phyloP scores from a whole-genome alignment of 139 green algal genomes.

The Ettlia oleoabundans region DNA sequence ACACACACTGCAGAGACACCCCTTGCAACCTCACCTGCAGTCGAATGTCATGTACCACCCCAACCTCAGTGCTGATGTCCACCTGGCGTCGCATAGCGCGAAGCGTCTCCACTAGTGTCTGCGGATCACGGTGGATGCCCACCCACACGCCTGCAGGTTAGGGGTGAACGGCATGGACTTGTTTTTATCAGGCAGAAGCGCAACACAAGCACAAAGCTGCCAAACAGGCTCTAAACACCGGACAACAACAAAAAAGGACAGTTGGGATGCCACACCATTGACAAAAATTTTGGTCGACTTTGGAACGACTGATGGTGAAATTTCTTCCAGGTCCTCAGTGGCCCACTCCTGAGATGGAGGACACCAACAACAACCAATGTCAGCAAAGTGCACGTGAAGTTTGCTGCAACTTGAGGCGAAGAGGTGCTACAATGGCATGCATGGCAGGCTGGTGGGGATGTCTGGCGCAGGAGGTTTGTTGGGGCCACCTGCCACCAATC shows the following conservation, averaged over 20 bases:
- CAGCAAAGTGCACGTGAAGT: no score
- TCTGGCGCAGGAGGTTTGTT: no score
- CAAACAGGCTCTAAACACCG: not conserved
- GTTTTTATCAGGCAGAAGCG: no score
- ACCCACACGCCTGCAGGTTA: conserved; percentile 77
- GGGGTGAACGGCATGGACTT: no score
- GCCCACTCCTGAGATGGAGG: conserved; percentile 67
- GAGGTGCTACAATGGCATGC: no score
- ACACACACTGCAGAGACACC: no score
- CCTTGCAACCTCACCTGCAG: conserved; percentile 53
- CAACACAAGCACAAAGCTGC: not conserved
- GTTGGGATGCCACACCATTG: conserved; percentile 62
- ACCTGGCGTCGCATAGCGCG: conserved; percentile 75
- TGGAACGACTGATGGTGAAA: conserved; percentile 70
- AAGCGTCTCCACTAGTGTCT: conserved; percentile 79
- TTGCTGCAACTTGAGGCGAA: no score
- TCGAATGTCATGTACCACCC: conserved; percentile 87
- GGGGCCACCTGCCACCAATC: no score
- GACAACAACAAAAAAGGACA: not conserved
- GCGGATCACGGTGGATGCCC: conserved; percentile 80
- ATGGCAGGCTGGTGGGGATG: no score
- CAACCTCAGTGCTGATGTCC: conserved; percentile 80
- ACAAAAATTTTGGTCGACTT: conserved; percentile 86
- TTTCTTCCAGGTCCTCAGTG: conserved; percentile 83
- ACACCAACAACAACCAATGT: no score